These are phyloP conservation scores for Castanea mollissima DNA, from an alignment of 306 rosid genomes.

Conservation along the genomic window DNA sequence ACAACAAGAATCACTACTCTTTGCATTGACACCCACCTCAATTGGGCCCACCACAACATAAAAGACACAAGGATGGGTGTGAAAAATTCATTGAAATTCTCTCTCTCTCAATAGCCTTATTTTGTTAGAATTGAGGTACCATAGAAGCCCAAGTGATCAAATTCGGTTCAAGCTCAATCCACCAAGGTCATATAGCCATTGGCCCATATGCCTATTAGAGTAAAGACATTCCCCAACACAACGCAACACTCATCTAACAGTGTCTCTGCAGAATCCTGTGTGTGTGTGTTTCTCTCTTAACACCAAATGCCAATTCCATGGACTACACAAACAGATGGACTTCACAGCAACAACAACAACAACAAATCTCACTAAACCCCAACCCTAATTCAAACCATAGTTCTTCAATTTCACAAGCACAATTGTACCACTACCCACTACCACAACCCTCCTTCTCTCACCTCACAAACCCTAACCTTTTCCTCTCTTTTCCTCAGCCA, in stretches of 20 bases:
- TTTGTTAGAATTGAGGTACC: too few relatives aligned
- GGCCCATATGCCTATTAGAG: too few relatives aligned
- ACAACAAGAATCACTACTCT: too few relatives aligned
- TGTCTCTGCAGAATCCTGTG: not conserved
- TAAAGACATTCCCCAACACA: not conserved
- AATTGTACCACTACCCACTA: constrained; percentile 22
- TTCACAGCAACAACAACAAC: not conserved
- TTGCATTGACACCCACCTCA: too few relatives aligned
- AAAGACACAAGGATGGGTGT: too few relatives aligned
- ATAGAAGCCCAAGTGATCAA: too few relatives aligned
- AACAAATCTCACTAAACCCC: not conserved
- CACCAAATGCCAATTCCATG: not conserved
- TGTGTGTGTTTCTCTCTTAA: too few relatives aligned
- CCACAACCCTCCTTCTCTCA: constrained; percentile 12
- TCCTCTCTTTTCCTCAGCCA: constrained; percentile 31
- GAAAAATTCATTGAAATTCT: too few relatives aligned
- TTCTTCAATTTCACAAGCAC: not conserved
- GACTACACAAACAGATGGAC: not conserved
- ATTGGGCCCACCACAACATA: too few relatives aligned
- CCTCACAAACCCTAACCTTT: constrained; percentile 21
- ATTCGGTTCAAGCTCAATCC: too few relatives aligned
- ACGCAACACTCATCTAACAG: not conserved
- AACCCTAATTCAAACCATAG: not conserved
- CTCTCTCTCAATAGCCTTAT: too few relatives aligned
- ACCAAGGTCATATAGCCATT: not conserved